phyloP scores from a whole-genome alignment of 805 yeast species.

The Tanozyma kutaoensis region DNA sequence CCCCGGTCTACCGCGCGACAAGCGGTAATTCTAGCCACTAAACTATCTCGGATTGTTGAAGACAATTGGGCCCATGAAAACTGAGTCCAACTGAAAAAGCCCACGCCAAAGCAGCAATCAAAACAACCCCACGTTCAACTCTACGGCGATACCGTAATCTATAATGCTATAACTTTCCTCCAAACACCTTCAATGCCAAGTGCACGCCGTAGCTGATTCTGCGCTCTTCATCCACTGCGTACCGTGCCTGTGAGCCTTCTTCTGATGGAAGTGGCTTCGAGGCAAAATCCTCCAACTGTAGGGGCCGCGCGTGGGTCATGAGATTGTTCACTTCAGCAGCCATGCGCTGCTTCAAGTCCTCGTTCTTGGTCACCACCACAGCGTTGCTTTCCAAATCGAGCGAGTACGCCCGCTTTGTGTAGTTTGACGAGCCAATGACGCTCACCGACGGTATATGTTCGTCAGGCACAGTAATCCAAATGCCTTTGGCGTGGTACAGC shows the following conservation, averaged over 20 bases:
- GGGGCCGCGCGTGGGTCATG: constrained; percentile 33
- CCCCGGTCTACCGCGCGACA: constrained; percentile 12
- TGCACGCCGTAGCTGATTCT: constrained; percentile 49
- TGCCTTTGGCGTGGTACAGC: constrained; percentile 97
- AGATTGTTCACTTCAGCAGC: constrained; percentile 50
- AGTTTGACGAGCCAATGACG: constrained; percentile 85
- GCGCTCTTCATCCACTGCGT: constrained; percentile 41
- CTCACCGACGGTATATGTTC: constrained; percentile 57
- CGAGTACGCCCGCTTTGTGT: constrained; percentile 79
- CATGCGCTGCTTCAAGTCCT: constrained; percentile 43
- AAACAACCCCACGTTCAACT: too few species aligned
- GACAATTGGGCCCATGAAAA: background rate
- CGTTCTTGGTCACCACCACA: constrained; percentile 58
- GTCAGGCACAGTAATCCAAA: constrained; percentile 62
- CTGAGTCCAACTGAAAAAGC: background rate
- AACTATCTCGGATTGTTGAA: constrained; percentile 7
- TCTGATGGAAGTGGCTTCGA: constrained; percentile 11
- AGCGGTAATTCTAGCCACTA: constrained; percentile 11
- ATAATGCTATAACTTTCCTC: constrained; percentile 32
- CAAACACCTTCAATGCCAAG: constrained; percentile 50
- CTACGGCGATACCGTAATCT: background rate
- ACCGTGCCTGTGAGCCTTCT: constrained; percentile 4
- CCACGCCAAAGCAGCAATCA: background rate
- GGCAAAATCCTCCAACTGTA: constrained; percentile 48
- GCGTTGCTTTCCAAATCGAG: constrained; percentile 86